Conservation (phyloP, 192 early-diverging fungal genomes). For the Coemansia sp. region DNA sequence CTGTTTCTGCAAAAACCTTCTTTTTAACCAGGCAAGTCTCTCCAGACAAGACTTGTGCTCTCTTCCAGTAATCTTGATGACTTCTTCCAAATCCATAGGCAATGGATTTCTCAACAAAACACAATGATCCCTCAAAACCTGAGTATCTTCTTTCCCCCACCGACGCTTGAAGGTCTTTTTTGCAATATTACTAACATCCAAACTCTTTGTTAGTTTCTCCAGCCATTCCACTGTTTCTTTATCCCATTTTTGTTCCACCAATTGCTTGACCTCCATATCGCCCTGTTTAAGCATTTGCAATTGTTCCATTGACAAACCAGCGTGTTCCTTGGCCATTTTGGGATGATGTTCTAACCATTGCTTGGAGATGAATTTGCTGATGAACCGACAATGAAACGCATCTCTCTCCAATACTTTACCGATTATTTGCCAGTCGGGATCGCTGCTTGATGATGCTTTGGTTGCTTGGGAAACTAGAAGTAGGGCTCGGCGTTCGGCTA, state of each 20-base stretch:
- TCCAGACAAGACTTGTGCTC: neutral
- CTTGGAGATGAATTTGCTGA: slow-evolving; percentile 1
- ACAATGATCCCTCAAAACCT: slow-evolving; percentile 1
- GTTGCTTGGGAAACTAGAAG: slow-evolving; percentile 16
- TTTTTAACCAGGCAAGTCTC: neutral
- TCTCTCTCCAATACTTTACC: slow-evolving; percentile 7
- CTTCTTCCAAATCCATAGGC: neutral
- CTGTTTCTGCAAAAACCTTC: neutral
- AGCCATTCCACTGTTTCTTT: slow-evolving; percentile 2
- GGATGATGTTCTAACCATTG: slow-evolving; percentile 11
- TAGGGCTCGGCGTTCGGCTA: slow-evolving; percentile 28
- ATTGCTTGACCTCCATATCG: neutral
- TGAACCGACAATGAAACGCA: slow-evolving; percentile 13
- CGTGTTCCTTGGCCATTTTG: neutral
- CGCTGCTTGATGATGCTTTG: neutral
- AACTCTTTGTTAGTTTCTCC: neutral
- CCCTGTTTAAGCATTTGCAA: neutral
- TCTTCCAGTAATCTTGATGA: neutral
- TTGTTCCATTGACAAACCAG: neutral
- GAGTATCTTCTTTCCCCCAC: neutral
- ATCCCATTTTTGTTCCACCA: neutral
- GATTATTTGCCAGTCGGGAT: slow-evolving; percentile 18
- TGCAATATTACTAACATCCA: neutral
- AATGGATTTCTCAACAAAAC: neutral
- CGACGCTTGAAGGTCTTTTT: neutral